Base-by-base conservation (phyloP, 371 early-diverging fungal species). In the Rhizopus arrhizus region DNA sequence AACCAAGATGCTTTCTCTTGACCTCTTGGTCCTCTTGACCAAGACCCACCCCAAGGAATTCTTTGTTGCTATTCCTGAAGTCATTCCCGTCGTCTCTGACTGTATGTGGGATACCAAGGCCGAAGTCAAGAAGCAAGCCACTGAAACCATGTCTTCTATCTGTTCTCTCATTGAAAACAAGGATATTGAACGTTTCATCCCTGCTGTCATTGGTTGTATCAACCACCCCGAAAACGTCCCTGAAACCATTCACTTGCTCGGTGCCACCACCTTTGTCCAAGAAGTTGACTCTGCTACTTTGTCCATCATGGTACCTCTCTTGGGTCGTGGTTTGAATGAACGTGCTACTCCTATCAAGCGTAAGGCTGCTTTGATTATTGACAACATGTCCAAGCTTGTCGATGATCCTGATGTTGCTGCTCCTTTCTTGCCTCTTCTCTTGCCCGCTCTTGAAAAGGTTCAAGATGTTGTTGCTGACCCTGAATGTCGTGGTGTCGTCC, bases 381-480 rank as follows among this genome's bases (percentile, higher is more conserved):
- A 90, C 70, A 93, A 93, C 75, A 85, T 93, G 85, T 91, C 86
- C 71, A 91, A 91, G 80, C 85, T 93, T 47, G 91, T 91, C 61
- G 81, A 86, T 65, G 84, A 89, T 73, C 92, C 93, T 32, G 81
- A 80, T 56, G 88, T 89, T 31, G 91, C 91, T 54, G 87, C 84
- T n/a, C 91, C 86, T 68, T 93, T 93, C 83, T 74, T 93, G 74
- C 91, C 91, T 51, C 78, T 85, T 62, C 79, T 93, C 60, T 71
- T 93, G 53, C 93, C 93, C n/a, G 90, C 88, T 58, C 77, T 93
- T 45, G 87, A 90, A 53, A 80, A 84, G 61, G 82, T 89, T 57
- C 83, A 87, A 51, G 93, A 93, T 45, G 82, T 85, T 22, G 89
- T 84, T 56, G 87, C 91, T 43, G 86, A 88, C 64, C 93, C 93